Evolutionary conservation across 2,329 filamentous ascomycete species (phyloP), one percentile per base, ranked within the genome.

Genomic region (Colletotrichum neosansevieriae): DNA sequence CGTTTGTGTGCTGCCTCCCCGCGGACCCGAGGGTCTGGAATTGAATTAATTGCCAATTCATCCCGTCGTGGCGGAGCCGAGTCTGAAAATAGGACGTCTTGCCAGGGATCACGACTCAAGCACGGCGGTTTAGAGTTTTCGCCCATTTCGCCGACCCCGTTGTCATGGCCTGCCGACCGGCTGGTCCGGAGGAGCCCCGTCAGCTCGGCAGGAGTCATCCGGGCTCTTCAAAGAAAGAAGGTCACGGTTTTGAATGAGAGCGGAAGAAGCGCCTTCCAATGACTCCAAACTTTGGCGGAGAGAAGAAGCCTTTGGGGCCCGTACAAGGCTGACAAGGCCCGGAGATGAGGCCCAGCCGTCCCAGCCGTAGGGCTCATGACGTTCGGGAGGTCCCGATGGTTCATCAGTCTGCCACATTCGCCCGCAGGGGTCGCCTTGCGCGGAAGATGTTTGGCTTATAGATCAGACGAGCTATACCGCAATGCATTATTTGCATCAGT

Each of bases 61-160:
- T 62, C 32, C 47, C 38, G 21, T 56, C 38, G 54, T 58, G 34
- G 66, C 66, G 66, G 66, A 60, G 61, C 61, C 61, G 13, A 34
- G 34, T 56, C 49, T 56, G 38, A 60, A 60, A 65, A 68, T 65
- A 68, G 66, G 61, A 59, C 34, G 34, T 13, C 13, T 42, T 19
- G 61, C 34, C 61, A 57, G 51, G 66, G 66, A 56, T 65, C 66
- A 68, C 61, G 66, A 68, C 66, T 68, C 66, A 59, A 47, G 47
- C 40, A 53, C 19, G 21, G 13, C 34, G 6, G 6, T 24, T 59
- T 65, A 68, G 49, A 68, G 61, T 68, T 68, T 67, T 49, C 61
- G 66, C 61, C 45, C 47, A 56, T 47, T 50, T 68, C 49, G 54
- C 61, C 47, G 24, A 58, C 54, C 6, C 61, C 61, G 51, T 24